Base-by-base conservation (phyloP, 1,139 yeast species). In the Diutina ranongensis region DNA sequence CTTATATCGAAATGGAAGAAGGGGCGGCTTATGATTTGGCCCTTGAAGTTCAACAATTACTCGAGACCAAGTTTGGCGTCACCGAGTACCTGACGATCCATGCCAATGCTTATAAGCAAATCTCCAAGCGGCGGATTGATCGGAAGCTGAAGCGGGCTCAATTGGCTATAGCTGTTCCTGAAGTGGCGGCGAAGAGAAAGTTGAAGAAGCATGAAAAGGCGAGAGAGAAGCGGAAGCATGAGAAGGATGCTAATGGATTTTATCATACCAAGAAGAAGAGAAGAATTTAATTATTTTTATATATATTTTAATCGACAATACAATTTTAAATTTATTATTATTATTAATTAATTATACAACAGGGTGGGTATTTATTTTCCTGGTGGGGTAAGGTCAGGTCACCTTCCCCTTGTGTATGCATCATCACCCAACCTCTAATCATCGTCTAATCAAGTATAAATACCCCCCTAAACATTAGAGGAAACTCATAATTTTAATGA, bases 121-220 rank as follows among this genome's bases (percentile, higher is more conserved):
- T 34, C 32, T 12, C 12, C 31, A 68, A 68, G 28, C 74, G 87
- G 60, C 76, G 97, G 56, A 73, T 74, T 50, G 94, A 86, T 45
- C 78, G 97, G 62, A 80, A 71, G 57, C 74, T 84, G 1, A 82
- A 80, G 57, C 72, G 89, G 49, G 83, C 95, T 0, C 81, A 84
- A 51, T 65, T 86, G 60, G 86, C 89, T 1, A 72, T 89, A 3
- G 73, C 74, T 13, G 84, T 85, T 4, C 98, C 98, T 0, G 95
- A 83, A 19, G 63, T 76, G 40, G 81, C 86, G 21, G 94, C 96
- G 3, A 75, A 74, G 55, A 76, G 84, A 60, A 86, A 84, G 63
- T 59, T 85, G 55, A 81, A 72, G 63, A 85, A 84, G 60, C 95
- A 88, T 63, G 76, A 72, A 45, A 74, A 82, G 55, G 74, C 76